Base-by-base conservation (phyloP, 305 asterid genomes). In the Fraxinus angustifolia region DNA sequence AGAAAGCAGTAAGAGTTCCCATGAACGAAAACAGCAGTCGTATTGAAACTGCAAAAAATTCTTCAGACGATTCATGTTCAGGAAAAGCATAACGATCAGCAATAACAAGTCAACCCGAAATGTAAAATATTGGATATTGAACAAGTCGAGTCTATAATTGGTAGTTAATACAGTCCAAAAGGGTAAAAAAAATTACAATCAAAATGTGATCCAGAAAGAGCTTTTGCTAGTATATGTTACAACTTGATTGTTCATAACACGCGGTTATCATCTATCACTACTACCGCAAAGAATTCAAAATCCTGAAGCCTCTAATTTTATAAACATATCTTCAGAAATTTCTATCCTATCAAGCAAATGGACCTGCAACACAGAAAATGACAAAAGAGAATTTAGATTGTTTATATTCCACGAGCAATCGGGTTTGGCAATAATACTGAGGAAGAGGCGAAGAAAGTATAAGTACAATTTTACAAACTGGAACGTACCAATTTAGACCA, bases 321-420 rank as follows among this genome's bases (percentile, higher is more conserved):
- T 35, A 35, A 73, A 81, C 75, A 56, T 72, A 85, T 79, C 45
- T 82, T 80, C 87, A 80, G 73, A 75, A 77, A 77, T 58, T 56
- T 77, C 78, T 50, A 35, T 56, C 48, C 83, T 16, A 35, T 58
- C 80, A 40, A 74, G 82, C 81, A 56, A 40, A 71, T 45, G 45
- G 40, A 60, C 86, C 90, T 83, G 88, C 83, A 74, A 83, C 83
- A 36, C 77, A 36, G 6, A 12, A 58, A 58, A 58, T 58, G 68
- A 31, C 4, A 10, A 4, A n/a, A 23, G 16, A 7, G 34, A 58
- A 58, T 80, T 74, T 74, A 77, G 21, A 6, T 21, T 0, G n/a
- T 19, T 17, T 70, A 50, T 71, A 60, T 58, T 34, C 40, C 23
- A 60, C 28, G 17, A 10, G 8, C 62, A 50, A 4, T 21, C 28